Conservation (phyloP, 31 red algal genomes). For the Porphyra umbilicalis region DNA sequence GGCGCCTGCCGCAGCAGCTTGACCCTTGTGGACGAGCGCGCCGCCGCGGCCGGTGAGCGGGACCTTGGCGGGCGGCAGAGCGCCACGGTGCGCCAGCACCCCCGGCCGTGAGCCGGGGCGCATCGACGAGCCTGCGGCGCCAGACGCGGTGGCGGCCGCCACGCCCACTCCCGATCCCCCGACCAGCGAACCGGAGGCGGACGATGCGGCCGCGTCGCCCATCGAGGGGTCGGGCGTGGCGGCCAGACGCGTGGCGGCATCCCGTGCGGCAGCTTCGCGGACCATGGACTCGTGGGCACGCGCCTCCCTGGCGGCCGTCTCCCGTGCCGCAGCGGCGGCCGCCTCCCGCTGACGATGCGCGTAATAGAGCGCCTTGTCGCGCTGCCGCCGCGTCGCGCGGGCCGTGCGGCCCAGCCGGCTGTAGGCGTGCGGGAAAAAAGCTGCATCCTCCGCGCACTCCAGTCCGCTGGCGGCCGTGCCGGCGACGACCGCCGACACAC, state of each 20-base stretch:
- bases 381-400: slow-evolving; percentile 52
- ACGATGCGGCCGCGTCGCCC: not conserved
- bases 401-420: slow-evolving; percentile 68
- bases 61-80: not conserved
- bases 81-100: not conserved
- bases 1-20: not conserved
- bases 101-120: not conserved
- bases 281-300: not conserved
- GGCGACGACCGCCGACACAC: slow-evolving; percentile 64
- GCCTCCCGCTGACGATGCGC: not conserved
- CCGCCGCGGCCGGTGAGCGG: not conserved
- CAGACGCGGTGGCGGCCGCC: not conserved
- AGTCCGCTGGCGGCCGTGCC: slow-evolving; percentile 78
- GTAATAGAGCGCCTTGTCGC: slow-evolving; percentile 26
- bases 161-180: not conserved
- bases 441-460: slow-evolving; percentile 75
- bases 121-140: not conserved
- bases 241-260: not conserved
- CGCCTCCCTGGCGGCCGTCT: not conserved
- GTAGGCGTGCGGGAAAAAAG: slow-evolving; percentile 91
- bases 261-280: not conserved
- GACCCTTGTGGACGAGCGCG: not conserved
- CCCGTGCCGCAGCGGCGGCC: not conserved
- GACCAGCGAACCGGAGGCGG: not conserved
- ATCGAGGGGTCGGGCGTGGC: not conserved